Conservation (phyloP, 2,329 filamentous ascomycete genomes). For the Clonostachys rhizophaga region DNA sequence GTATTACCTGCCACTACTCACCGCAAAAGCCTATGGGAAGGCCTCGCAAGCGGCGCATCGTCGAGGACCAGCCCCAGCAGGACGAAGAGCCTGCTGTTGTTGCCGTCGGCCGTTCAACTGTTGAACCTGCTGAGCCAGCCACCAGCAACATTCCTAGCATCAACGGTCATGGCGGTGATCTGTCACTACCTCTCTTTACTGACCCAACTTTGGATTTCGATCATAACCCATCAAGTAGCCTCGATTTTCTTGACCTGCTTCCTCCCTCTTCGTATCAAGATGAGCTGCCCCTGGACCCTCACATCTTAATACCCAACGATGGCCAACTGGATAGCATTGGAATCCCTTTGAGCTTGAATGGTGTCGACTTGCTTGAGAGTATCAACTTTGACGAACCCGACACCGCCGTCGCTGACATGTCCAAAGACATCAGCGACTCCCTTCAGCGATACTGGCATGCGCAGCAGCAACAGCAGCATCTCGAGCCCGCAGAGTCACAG, state of each 20-base stretch:
- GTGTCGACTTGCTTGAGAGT: slow-evolving; percentile 17
- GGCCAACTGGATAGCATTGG: slow-evolving; percentile 1
- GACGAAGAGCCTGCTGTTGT: not conserved
- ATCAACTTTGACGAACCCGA: slow-evolving; percentile 23
- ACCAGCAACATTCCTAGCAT: not conserved
- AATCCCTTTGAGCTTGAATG: slow-evolving; percentile 11
- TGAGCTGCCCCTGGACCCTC: slow-evolving; percentile 4
- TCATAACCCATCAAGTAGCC: slow-evolving; percentile 13
- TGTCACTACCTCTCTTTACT: not conserved
- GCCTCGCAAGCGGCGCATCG: slow-evolving; percentile 49
- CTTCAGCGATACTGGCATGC: slow-evolving; percentile 9
- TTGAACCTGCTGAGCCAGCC: not conserved
- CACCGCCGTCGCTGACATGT: slow-evolving; percentile 13
- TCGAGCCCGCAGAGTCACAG: slow-evolving; percentile 8
- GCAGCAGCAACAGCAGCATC: not conserved
- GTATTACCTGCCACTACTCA: slow-evolving; percentile 56
- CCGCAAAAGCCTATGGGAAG: slow-evolving; percentile 63
- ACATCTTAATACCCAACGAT: slow-evolving; percentile 7
- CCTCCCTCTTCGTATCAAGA: slow-evolving; percentile 13
- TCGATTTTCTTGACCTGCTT: slow-evolving; percentile 31
- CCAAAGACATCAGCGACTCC: slow-evolving; percentile 19
- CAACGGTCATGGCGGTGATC: not conserved
- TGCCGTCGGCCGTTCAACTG: not conserved
- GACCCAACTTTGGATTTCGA: slow-evolving; percentile 17
- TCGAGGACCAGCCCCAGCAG: slow-evolving; percentile 15